phyloP scores from a whole-genome alignment of 192 early-diverging fungal species.

The Coemansia sp. region DNA sequence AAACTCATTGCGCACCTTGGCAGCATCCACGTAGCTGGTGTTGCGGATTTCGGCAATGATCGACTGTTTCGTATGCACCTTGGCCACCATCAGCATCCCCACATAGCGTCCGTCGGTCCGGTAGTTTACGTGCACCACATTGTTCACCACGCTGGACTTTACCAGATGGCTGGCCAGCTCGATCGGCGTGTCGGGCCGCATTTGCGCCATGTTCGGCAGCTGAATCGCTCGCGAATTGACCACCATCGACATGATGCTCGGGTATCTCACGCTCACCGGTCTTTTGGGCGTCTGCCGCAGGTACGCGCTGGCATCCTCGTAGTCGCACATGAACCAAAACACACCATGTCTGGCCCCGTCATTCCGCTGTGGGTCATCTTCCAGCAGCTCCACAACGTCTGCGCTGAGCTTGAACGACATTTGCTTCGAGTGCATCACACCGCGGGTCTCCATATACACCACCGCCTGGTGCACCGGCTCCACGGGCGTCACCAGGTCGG shows the following conservation, averaged over 20 bases:
- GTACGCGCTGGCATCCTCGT: constrained; percentile 8
- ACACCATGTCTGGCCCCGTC: neutral
- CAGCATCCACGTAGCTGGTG: constrained; percentile 5
- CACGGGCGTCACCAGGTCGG: neutral
- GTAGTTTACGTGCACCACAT: constrained; percentile 25
- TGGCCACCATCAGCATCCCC: constrained; percentile 16
- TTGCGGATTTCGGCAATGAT: constrained; percentile 23
- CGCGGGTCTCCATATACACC: neutral
- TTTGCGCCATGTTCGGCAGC: neutral
- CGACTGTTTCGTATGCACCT: constrained; percentile 18
- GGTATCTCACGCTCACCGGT: constrained; percentile 7
- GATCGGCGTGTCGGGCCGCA: constrained; percentile 2
- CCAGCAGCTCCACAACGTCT: constrained; percentile 5
- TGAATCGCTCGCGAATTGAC: constrained; percentile 1
- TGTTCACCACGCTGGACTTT: constrained; percentile 7
- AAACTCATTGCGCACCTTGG: constrained; percentile 32
- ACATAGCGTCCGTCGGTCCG: constrained; percentile 7
- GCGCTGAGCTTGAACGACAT: neutral
- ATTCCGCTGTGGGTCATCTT: neutral
- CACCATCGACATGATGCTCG: neutral
- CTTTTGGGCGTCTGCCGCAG: constrained; percentile 6
- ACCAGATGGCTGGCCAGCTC: constrained; percentile 13
- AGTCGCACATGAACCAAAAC: constrained; percentile 11
- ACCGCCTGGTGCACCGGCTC: neutral
- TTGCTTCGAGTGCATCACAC: neutral